Evolutionary conservation across 192 early-diverging fungal genomes (phyloP).

Genomic region (Piromyces finnis): DNA sequence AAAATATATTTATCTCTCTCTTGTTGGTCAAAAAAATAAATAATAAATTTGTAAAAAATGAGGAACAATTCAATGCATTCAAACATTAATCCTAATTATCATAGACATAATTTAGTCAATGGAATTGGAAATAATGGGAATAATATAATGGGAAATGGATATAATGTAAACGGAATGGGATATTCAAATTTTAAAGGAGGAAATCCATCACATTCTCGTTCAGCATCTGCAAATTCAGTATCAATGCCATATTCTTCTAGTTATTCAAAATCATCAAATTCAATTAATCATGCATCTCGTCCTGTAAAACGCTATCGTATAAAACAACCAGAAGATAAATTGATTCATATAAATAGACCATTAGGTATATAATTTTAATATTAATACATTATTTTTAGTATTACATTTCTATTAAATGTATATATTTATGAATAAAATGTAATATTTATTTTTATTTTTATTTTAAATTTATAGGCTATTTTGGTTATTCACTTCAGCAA

Average conservation of each 20-base stretch:
- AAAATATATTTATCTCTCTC: too few relatives aligned
- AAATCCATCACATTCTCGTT: background rate
- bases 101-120: background rate
- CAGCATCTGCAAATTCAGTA: background rate
- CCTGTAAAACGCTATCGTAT: background rate
- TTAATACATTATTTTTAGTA: too few relatives aligned
- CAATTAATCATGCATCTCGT: background rate
- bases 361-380: background rate
- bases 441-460: too few relatives aligned
- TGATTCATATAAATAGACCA: background rate
- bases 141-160: background rate
- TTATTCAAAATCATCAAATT: background rate
- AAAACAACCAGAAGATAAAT: background rate
- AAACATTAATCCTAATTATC: background rate
- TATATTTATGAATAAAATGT: background rate
- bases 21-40: too few relatives aligned
- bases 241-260: background rate
- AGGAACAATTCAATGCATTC: background rate
- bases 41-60: background rate
- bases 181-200: background rate
- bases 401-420: too few relatives aligned
- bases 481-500: background rate
- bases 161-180: background rate
- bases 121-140: background rate
- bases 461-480: background rate